Conservation (phyloP, 2,329 filamentous ascomycete species). For the Alternaria brassicicola region DNA sequence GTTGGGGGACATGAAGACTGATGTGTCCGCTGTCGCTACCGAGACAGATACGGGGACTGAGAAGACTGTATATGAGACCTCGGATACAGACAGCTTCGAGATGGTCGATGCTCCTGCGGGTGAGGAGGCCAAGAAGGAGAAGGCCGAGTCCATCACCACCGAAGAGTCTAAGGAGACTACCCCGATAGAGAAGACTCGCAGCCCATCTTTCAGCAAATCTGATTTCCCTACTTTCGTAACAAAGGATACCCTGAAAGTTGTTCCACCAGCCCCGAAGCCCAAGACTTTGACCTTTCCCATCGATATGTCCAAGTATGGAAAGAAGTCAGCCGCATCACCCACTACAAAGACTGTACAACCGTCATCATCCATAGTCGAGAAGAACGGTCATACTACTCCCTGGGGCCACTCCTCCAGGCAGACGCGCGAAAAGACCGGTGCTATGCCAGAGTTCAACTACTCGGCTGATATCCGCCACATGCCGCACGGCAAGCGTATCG, state of each 20-base stretch:
- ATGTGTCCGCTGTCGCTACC: not conserved
- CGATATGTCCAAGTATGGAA: conserved; percentile 29
- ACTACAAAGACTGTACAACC: not conserved
- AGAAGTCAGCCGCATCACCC: conserved; percentile 9
- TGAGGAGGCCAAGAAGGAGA: not conserved
- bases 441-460: conserved; percentile 17
- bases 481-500: conserved; percentile 22
- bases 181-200: not conserved
- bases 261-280: conserved; percentile 24
- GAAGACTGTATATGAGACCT: not conserved
- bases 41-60: not conserved
- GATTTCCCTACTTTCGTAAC: conserved; percentile 22
- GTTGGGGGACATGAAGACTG: not conserved
- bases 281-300: conserved; percentile 30
- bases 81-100: not conserved
- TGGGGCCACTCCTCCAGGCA: not conserved
- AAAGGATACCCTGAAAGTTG: conserved; percentile 25
- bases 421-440: conserved; percentile 6
- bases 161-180: not conserved
- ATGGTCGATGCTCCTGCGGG: not conserved
- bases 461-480: conserved; percentile 31
- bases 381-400: not conserved
- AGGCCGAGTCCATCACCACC: not conserved
- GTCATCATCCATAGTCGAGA: not conserved
- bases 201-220: not conserved